Base-by-base conservation (phyloP, 1,284 basidiomycete species). In the Cronartium ribicola region DNA sequence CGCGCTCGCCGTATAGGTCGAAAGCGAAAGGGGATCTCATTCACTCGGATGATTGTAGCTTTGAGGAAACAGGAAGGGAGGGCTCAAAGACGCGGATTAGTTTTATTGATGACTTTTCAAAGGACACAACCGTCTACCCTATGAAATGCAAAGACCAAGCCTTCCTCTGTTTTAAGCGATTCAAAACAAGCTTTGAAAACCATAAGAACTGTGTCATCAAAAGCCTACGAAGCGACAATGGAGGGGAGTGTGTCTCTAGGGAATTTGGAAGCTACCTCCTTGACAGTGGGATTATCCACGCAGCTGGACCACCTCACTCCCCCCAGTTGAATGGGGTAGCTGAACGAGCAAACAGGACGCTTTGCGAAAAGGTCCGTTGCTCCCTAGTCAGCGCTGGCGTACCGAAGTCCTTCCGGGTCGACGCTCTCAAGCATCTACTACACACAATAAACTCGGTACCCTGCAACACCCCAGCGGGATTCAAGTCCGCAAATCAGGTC, bases 221-320 rank as follows among this genome's bases (percentile, higher is more conserved):
- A 17, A 17, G 8, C 3, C 37, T 68, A 2, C 36, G 40, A 4
- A 60, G 37, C 2, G 66, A 67, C 8, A 66, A 66, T 66, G 64
- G 66, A n/a, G 66, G 66, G n/a, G 37, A 67, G 37, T 67, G 41
- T 22, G 7, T 57, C n/a, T 39, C 46, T 22, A 67, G 40, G 11
- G 36, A n/a, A 4, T 40, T 68, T 20, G 4, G 22, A 5, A 13
- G 29, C 13, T 68, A 59, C 36, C 66, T 57, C 7, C 22, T n/a
- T 11, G 41, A 6, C 3, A 7, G 36, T 17, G 66, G 66, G 5
- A 67, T 67, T 6, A 4, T 39, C 2, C 66, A 57, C 20, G n/a
- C 55, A 8, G 48, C 46, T n/a, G 66, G 66, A n/a, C 66, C 66
- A 5, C 48, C 66, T 6, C 46, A 67, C 51, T 67, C 51, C 8